These are phyloP conservation scores for Xylaria bambusicola DNA, from an alignment of 495 filamentous ascomycete genomes.

Conservation along the genomic window DNA sequence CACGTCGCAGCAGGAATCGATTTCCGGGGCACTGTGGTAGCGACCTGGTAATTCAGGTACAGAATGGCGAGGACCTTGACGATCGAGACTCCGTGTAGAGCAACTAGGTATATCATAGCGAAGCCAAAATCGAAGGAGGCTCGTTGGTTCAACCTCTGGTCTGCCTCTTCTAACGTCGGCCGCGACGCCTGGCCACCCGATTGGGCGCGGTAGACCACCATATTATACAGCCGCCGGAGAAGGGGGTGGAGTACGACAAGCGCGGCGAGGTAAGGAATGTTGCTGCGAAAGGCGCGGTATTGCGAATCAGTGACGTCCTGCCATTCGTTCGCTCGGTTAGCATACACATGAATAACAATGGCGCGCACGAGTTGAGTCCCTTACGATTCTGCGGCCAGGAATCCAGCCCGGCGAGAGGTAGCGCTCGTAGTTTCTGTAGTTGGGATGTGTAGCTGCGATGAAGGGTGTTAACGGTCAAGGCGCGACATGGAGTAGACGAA, in stretches of 20 bases:
- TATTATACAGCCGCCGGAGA: conserved; percentile 69
- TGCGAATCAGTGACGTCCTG: conserved; percentile 91
- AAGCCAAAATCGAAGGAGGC: conserved; percentile 83
- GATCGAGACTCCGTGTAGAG: conserved; percentile 81
- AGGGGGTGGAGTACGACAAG: conserved; percentile 77
- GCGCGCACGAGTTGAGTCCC: conserved; percentile 27
- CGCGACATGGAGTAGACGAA: neutral
- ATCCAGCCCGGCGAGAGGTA: conserved; percentile 87
- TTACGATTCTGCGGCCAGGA: conserved; percentile 85
- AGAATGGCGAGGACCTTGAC: conserved; percentile 81
- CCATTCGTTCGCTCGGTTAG: conserved; percentile 7
- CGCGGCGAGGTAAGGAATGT: conserved; percentile 75
- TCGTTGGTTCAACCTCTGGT: conserved; percentile 72
- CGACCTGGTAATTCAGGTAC: conserved; percentile 77
- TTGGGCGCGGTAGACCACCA: conserved; percentile 33
- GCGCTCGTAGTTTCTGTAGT: conserved; percentile 71
- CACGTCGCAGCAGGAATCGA: conserved; percentile 79
- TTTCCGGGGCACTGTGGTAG: conserved; percentile 63
- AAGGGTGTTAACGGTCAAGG: neutral
- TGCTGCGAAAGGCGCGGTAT: conserved; percentile 82
- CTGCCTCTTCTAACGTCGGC: conserved; percentile 53
- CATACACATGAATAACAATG: neutral
- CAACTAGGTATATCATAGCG: conserved; percentile 72
- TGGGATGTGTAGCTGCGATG: conserved; percentile 71
- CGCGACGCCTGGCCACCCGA: conserved; percentile 21